Base-by-base conservation (phyloP, 2,329 filamentous ascomycete genomes). In the Pseudopithomyces chartarum region DNA sequence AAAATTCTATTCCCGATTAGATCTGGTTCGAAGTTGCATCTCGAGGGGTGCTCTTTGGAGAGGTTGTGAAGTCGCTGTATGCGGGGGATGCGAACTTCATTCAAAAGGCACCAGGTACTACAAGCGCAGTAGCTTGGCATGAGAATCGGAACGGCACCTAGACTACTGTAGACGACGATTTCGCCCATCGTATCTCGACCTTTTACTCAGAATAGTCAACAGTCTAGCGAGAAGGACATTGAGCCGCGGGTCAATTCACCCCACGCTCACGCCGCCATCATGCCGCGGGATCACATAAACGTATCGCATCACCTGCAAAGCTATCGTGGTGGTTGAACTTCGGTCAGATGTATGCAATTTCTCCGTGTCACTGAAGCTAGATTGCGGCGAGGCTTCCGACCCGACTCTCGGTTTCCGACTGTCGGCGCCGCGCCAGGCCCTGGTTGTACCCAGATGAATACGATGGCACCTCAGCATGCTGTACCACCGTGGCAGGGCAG, bases 291-390 rank as follows among this genome's bases (percentile, higher is more conserved):
- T 22, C 23, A 42, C 38, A 51, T 36, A 26, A 32, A 40, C 6
- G 11, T 13, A 23, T 38, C n/a, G 36, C 46, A 40, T 32, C 22
- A 39, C n/a, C 46, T 22, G 10, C 17, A 17, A 11, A 44, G 29
- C 29, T 43, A 46, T 26, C 43, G 39, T 33, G 15, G 33, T 53
- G 47, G 38, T 45, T 54, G 32, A 32, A 29, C 53, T 51, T 54
- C 54, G 57, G 19, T 34, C 22, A 56, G 34, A 42, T 7, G 19
- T 17, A n/a, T 23, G 36, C 56, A 61, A 52, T 52, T 58, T 54
- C 51, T 52, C 51, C 53, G 53, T 58, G 58, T 56, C 58, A 58
- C 34, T 34, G 43, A 15, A 46, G 32, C 42, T 22, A 49, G 34
- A 43, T n/a, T 40, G n/a, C 43, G n/a, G n/a, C 36, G 23, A 45